Evolutionary conservation across 441 rosid genomes (phyloP), one percentile per base, ranked within the genome.

Genomic region (Jatropha multifida): DNA sequence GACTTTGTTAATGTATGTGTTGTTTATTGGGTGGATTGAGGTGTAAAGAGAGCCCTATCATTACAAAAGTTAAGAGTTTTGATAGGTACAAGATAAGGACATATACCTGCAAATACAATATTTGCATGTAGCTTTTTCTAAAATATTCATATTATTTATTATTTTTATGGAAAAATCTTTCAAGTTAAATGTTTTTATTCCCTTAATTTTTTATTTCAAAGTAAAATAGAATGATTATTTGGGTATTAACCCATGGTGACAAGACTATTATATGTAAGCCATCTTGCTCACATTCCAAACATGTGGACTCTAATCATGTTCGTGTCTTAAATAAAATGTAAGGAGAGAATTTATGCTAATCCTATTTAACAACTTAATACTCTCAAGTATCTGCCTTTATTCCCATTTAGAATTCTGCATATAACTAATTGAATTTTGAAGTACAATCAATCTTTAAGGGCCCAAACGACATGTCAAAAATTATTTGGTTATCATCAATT

Each of bases 51-150:
- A 54, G 46, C 48, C 64, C 18, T 64, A 72, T 75, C 73, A 40
- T 63, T 48, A 71, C 49, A 71, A 74, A 74, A 79, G 61, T 74
- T 72, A 78, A 23, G 73, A 62, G 37, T 56, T 38, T 48, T 60
- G 80, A 80, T 68, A 41, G 77, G 51, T 48, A 72, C 56, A 63
- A 72, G 83, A 83, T 69, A 72, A 75, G 18, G 82, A 81, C 83
- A 26, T 62, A 46, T 78, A 80, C 87, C 83, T 73, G 74, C 72
- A 76, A 58, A 14, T 3, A 4, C 18, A 38, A 12, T 41, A 44
- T 20, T 70, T 48, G 2, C 52, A 37, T 12, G 27, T 62, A 48
- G 23, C 42, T 26, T 14, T 40, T 54, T 54, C 68, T 62, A 23
- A 18, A 1, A 32, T 32, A 2, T 32, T 32, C 1, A 32, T 32